Percentiles rank a stretch among this genome's conserved stretches.
These are phyloP conservation scores for Fusarium phyllophilum DNA, from an alignment of 2,329 filamentous ascomycete species.

Conservation along the genomic window DNA sequence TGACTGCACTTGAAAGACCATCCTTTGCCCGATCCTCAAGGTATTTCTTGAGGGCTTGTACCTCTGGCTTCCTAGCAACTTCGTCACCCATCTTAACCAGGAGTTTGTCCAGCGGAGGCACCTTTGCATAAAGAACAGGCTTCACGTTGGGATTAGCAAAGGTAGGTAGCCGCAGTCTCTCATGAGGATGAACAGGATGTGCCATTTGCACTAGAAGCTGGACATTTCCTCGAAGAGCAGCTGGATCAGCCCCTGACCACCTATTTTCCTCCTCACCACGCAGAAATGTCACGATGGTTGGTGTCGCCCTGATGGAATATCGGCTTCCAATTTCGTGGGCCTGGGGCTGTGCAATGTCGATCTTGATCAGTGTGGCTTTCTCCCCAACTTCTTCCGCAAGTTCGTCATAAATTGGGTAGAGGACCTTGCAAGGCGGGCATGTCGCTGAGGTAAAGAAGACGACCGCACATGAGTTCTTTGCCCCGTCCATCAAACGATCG, in stretches of 20 bases:
- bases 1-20: constrained; percentile 70
- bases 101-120: constrained; percentile 85
- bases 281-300: constrained; percentile 88
- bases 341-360: constrained; percentile 76
- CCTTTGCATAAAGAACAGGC: constrained; percentile 78
- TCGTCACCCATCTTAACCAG: constrained; percentile 77
- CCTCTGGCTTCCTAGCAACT: constrained; percentile 64
- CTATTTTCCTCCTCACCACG: constrained; percentile 79
- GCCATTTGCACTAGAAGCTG: constrained; percentile 79
- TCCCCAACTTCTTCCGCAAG: constrained; percentile 77
- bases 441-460: constrained; percentile 94
- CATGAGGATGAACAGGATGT: constrained; percentile 79
- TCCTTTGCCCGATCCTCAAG: constrained; percentile 69
- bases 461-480: constrained; percentile 75
- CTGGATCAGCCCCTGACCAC: constrained; percentile 82
- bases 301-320: constrained; percentile 79
- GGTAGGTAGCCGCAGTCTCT: constrained; percentile 74
- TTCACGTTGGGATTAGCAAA: constrained; percentile 71
- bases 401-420: constrained; percentile 85
- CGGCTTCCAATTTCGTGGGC: constrained; percentile 71
- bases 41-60: constrained; percentile 75
- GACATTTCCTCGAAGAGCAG: constrained; percentile 75
- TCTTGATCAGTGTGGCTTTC: constrained; percentile 80
- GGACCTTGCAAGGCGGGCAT: constrained; percentile 83
- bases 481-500: constrained; percentile 59